Percentiles rank a stretch among this genome's conserved stretches.
Conservation (phyloP, 208 protist species). For the Leishmania turanica region DNA sequence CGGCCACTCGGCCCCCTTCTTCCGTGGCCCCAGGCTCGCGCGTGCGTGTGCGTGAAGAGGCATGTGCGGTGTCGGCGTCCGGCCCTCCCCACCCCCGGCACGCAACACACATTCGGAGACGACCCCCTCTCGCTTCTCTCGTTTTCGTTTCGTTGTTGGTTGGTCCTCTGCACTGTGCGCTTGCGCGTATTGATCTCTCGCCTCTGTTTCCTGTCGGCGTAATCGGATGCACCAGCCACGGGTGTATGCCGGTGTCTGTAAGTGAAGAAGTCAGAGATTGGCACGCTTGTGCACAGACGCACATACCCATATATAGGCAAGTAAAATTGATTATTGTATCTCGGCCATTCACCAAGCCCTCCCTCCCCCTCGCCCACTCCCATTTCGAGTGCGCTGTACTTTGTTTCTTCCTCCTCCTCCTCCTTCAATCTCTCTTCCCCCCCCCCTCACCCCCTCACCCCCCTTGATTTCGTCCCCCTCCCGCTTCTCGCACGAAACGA, state of each 20-base stretch:
- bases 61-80: too few relatives aligned
- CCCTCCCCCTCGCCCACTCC: not conserved
- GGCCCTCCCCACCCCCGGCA: not conserved
- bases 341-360: not conserved
- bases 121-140: not conserved
- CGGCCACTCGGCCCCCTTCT: not conserved
- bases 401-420: not conserved
- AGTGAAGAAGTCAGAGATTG: not conserved
- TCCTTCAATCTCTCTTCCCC: not conserved
- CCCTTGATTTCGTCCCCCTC: not conserved
- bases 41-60: not conserved
- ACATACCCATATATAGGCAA: not conserved
- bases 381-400: not conserved
- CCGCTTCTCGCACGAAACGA: not conserved
- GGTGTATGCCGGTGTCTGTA: not conserved
- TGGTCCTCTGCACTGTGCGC: not conserved
- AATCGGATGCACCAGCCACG: not conserved
- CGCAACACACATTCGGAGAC: not conserved
- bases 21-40: not conserved
- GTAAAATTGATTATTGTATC: not conserved
- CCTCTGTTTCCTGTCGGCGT: not conserved
- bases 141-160: not conserved
- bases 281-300: not conserved
- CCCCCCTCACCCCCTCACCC: not conserved
- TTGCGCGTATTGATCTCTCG: not conserved